Conservation (phyloP, 2,329 filamentous ascomycete genomes). For the Aspergillus transmontanensis region DNA sequence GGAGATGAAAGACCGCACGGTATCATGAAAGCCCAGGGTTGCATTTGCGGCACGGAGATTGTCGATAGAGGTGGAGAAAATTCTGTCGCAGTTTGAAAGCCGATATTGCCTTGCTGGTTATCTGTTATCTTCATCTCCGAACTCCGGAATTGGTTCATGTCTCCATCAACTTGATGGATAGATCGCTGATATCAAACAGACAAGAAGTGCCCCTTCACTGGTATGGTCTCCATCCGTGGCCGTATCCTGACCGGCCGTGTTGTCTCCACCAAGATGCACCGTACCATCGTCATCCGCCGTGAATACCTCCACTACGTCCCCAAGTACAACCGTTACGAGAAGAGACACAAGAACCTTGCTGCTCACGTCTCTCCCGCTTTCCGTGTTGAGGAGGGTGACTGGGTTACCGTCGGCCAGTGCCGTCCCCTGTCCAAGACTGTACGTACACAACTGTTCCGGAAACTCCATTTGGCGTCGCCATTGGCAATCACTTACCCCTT, state of each 20-base stretch:
- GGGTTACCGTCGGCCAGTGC: slow-evolving; percentile 99
- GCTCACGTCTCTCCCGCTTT: slow-evolving; percentile 99
- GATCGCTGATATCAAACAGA: slow-evolving; percentile 59
- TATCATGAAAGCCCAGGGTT: neutral
- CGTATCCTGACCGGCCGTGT: slow-evolving; percentile 99
- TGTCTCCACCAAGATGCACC: slow-evolving; percentile 99
- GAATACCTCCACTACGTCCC: slow-evolving; percentile 99
- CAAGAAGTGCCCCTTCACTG: slow-evolving; percentile 99
- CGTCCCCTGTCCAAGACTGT: slow-evolving; percentile 99
- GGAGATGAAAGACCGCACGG: slow-evolving; percentile 18
- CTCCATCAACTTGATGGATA: slow-evolving; percentile 11
- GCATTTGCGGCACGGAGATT: slow-evolving; percentile 2
- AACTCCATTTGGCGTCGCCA: neutral
- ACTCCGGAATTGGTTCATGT: slow-evolving; percentile 8
- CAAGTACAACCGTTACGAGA: slow-evolving; percentile 99
- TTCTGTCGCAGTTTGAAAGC: neutral
- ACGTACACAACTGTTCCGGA: slow-evolving; percentile 52
- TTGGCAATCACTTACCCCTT: neutral
- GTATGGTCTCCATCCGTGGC: slow-evolving; percentile 98
- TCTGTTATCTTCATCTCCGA: slow-evolving; percentile 18
- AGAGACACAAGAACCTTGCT: slow-evolving; percentile 99
- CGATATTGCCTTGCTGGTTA: neutral
- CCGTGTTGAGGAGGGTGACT: slow-evolving; percentile 99
- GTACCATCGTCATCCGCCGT: slow-evolving; percentile 97
- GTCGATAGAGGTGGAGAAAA: slow-evolving; percentile 1